Evolutionary conservation across 106 monocot genomes (phyloP).

Genomic region (Dendrobium nobile): DNA sequence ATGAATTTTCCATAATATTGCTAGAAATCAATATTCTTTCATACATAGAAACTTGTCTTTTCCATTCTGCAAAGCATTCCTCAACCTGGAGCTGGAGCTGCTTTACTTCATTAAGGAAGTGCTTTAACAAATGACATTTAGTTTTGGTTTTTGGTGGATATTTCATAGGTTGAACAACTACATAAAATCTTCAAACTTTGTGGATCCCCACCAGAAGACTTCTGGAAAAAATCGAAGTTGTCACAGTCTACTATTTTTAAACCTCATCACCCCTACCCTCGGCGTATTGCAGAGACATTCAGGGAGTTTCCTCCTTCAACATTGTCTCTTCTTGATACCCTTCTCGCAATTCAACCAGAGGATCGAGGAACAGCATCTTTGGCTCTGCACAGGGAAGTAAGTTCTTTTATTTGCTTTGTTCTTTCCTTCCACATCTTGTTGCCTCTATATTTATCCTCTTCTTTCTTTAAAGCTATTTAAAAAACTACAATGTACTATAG

Average conservation of each 20-base stretch:
- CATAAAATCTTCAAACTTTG: constrained; percentile 75
- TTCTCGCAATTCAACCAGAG: constrained; percentile 50
- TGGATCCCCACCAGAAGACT: constrained; percentile 52
- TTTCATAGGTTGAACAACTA: constrained; percentile 53
- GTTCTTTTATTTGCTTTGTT: constrained; percentile 3
- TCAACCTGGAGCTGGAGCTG: not conserved
- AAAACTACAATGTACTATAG: not conserved
- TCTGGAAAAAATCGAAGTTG: constrained; percentile 47
- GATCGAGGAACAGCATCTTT: constrained; percentile 47
- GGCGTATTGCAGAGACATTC: constrained; percentile 43
- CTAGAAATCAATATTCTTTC: not conserved
- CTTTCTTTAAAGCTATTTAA: too few relatives aligned
- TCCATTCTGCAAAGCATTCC: not conserved
- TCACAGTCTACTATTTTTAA: constrained; percentile 49
- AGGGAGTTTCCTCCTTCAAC: constrained; percentile 47
- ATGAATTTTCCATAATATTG: not conserved
- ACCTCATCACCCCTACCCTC: constrained; percentile 42
- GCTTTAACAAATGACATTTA: not conserved
- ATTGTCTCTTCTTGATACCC: constrained; percentile 40
- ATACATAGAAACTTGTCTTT: not conserved
- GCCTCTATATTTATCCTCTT: not conserved
- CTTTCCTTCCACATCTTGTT: not conserved
- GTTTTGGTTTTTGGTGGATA: not conserved
- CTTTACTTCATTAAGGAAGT: not conserved
- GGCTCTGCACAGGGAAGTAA: constrained; percentile 54